Base-by-base conservation (phyloP, 2,329 filamentous ascomycete species). In the Aspergillus jensenii region DNA sequence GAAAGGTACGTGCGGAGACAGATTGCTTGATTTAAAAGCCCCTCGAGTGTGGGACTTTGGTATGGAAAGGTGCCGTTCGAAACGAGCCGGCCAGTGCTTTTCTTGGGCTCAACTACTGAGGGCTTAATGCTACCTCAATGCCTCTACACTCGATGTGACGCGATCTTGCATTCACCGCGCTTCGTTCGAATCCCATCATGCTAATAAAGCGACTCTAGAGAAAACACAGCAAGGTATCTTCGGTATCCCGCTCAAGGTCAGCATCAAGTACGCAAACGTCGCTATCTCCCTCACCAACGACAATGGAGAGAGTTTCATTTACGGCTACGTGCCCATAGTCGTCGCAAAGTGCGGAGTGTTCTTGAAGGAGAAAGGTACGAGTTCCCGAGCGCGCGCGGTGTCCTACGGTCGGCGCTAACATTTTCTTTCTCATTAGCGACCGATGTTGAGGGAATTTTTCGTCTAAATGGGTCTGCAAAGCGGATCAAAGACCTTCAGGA, bases 261-360 rank as follows among this genome's bases (percentile, higher is more conserved):
- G 93, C 78, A 98, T 99, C 74, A 90, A 90, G 59, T 98, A 99
- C 74, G 95, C 95, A 59, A 99, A 98, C 71, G 95, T 99, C 60
- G 95, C 95, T 63, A 99, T 99, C 69, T 98, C 93, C 21, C 84
- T 99, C 27, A 90, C 95, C 65, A 93, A 98, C 72, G 91, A 93
- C 65, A 85, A 95, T 65, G 93, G 93, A 33, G 87, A 95, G 74
- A 96, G 91, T 77, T 98, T 96, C 75, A 97, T 98, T 54, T 99
- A 98, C 74, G 95, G 95, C 70, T 98, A 98, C 71, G 93, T 99
- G 7, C 95, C 95, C 17, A 98, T 99, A 64, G 93, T 99, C 44
- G 93, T 99, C 54, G 95, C 95, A 37, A 99, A 99, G 76, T 98
- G 95, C 74, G 95, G 95, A 62, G 93, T 99, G 4, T 99, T 93